Evolutionary conservation across 1,139 yeast genomes (phyloP), one percentile per base, ranked within the genome.

Genomic region (Candida sojae): DNA sequence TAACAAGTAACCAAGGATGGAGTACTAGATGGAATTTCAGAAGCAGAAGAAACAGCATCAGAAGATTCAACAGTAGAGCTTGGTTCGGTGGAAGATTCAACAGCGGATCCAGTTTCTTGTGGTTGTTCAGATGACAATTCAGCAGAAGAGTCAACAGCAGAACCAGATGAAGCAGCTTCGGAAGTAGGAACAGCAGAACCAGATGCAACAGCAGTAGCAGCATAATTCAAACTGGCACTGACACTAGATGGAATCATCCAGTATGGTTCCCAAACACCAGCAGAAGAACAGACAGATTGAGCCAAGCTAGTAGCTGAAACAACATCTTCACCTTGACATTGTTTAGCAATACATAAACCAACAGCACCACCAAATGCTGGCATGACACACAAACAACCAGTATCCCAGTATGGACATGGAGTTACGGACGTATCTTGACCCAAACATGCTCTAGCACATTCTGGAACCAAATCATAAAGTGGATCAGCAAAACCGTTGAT

Each of bases 201-300:
- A 26, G 29, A 6, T 26, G 29, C 43, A 17, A 49, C 47, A 10
- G 56, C 50, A 42, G 58, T 53, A 35, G 62, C 70, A 39, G 76
- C 78, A 38, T 73, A 45, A 6, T 60, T 58, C 39, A 75, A 58
- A 4, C 55, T 67, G n/a, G 66, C 52, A 5, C 71, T 64, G 35
- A 71, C 65, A 8, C 76, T 62, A n/a, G 61, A 58, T 38, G 58
- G 64, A 46, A 74, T 64, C 66, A 70, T 66, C 79, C 78, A 75
- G 47, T 52, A 62, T 45, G 66, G 66, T 32, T 69, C 59, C 52
- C 70, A 67, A 23, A 75, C 81, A 46, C 81, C 81, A 28, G 70
- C 80, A 17, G 56, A 54, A 39, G 64, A 55, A 57, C 82, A 77
- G 42, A 73, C 48, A 8, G 79, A 71, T 11, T 58, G 56, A 31